Conservation (phyloP, 2,329 filamentous ascomycete genomes). For the Fusarium chuoi region DNA sequence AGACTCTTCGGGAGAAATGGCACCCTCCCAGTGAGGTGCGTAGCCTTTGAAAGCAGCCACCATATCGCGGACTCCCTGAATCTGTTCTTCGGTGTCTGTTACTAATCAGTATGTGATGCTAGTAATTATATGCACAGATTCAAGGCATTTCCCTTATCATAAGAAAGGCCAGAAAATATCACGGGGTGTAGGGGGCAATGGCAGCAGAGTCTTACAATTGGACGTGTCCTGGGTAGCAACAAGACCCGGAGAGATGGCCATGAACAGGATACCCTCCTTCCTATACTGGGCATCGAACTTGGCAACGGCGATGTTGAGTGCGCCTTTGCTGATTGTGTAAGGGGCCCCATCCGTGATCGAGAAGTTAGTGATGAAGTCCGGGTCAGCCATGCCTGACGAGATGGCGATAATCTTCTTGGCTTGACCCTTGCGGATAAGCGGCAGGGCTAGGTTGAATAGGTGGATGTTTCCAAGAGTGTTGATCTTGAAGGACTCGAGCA, state of each 20-base stretch:
- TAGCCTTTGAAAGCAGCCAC: slow-evolving; percentile 48
- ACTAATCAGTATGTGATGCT: not conserved
- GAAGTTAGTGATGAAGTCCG: slow-evolving; percentile 52
- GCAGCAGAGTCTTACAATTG: slow-evolving; percentile 32
- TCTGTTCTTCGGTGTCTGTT: slow-evolving; percentile 43
- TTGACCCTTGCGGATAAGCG: slow-evolving; percentile 60
- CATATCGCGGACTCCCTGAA: slow-evolving; percentile 36
- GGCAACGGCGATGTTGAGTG: slow-evolving; percentile 61
- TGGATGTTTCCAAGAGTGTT: slow-evolving; percentile 65
- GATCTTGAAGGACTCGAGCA: slow-evolving; percentile 48
- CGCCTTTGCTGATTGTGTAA: slow-evolving; percentile 64
- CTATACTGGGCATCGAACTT: slow-evolving; percentile 64
- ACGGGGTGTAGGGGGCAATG: not conserved
- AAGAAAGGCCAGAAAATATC: not conserved
- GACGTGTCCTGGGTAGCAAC: slow-evolving; percentile 55
- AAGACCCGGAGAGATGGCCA: slow-evolving; percentile 62
- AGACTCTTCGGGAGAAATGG: slow-evolving; percentile 50
- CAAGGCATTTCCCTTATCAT: accelerated
- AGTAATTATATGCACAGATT: not conserved
- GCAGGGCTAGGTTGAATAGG: slow-evolving; percentile 63
- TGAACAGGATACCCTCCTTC: slow-evolving; percentile 62
- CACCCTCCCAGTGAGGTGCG: slow-evolving; percentile 52
- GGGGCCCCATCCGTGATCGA: slow-evolving; percentile 49
- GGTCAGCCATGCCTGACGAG: slow-evolving; percentile 59
- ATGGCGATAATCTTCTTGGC: slow-evolving; percentile 66